phyloP scores from a whole-genome alignment of 345 rosid genomes.

The Gossypium australe region DNA sequence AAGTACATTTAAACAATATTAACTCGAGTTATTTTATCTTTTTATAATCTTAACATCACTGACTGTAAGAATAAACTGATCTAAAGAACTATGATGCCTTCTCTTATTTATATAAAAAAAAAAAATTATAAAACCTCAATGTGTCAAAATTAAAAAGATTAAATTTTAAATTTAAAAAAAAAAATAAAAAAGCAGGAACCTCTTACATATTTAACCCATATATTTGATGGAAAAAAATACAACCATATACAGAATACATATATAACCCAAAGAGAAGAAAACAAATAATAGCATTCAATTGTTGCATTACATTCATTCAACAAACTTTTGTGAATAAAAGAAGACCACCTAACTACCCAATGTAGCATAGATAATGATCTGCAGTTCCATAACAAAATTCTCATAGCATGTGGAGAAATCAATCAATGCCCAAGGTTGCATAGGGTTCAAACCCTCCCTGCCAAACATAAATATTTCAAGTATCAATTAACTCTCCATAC shows the following conservation, averaged over 20 bases:
- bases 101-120: too few relatives aligned
- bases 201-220: too few relatives aligned
- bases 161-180: background rate
- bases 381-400: background rate
- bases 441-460: conserved; percentile 82
- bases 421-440: conserved; percentile 81
- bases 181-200: background rate
- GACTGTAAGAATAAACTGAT: too few relatives aligned
- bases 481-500: conserved; percentile 24
- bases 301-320: background rate
- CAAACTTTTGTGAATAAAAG: background rate
- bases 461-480: conserved; percentile 18
- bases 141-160: too few relatives aligned
- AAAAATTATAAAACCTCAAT: too few relatives aligned
- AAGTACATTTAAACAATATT: too few relatives aligned
- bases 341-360: background rate
- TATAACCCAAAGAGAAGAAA: background rate
- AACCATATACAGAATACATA: background rate
- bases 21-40: too few relatives aligned
- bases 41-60: too few relatives aligned
- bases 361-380: background rate
- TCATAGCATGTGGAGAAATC: conserved; percentile 13
- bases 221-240: background rate
- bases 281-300: background rate
- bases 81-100: too few relatives aligned